Conservation (phyloP, 805 yeast genomes). For the Saturnispora sekii region DNA sequence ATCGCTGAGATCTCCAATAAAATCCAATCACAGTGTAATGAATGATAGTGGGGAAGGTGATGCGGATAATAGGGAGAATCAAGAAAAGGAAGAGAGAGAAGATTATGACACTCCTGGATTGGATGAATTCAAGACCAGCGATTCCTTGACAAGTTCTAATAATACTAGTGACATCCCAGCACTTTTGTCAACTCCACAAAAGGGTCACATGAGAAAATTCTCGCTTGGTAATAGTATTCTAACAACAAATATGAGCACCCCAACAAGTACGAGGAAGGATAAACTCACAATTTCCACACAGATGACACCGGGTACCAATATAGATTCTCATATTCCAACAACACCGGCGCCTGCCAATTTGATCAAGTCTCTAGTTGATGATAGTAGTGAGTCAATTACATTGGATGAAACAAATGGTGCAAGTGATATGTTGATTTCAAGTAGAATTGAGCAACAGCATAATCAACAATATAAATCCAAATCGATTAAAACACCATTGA, state of each 20-base stretch:
- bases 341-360: slow-evolving; percentile 33
- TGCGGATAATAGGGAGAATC: slow-evolving; percentile 10
- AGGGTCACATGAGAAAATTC: slow-evolving; percentile 51
- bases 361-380: slow-evolving; percentile 27
- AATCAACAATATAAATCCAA: not conserved
- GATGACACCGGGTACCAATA: slow-evolving; percentile 28
- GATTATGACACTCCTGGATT: not conserved
- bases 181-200: slow-evolving; percentile 22
- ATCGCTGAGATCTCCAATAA: slow-evolving; percentile 6
- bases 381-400: slow-evolving; percentile 55
- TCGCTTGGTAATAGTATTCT: slow-evolving; percentile 47
- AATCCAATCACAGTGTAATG: not conserved
- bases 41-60: slow-evolving; percentile 11
- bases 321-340: slow-evolving; percentile 30
- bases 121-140: slow-evolving; percentile 7
- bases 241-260: slow-evolving; percentile 15
- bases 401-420: slow-evolving; percentile 40
- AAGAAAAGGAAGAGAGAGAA: not conserved
- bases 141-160: slow-evolving; percentile 17
- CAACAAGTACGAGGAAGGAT: slow-evolving; percentile 34
- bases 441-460: slow-evolving; percentile 42
- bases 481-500: slow-evolving; percentile 48
- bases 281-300: slow-evolving; percentile 27
- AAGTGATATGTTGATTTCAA: slow-evolving; percentile 50
- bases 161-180: slow-evolving; percentile 11